A percentile compares a stretch with the other conserved stretches of the same genome.
Conservation (phyloP, 345 rosid genomes). For the Populus simonii region DNA sequence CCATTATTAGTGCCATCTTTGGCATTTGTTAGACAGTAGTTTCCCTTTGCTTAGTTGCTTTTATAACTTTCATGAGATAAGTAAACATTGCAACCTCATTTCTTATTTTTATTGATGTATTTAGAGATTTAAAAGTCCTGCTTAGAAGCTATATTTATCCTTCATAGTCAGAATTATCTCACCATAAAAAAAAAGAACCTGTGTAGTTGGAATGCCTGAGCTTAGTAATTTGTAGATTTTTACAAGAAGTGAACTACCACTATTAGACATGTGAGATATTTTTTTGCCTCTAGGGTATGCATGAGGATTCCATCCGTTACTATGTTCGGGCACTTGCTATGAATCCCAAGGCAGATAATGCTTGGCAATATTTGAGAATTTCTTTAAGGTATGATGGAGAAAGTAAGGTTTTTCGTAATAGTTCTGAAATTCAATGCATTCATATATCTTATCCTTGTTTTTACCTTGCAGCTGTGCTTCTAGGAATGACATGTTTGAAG, state of each 20-base stretch:
- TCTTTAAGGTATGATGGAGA: conserved; percentile 64
- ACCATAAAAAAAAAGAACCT: too few species aligned
- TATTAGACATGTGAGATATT: background rate
- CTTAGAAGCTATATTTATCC: background rate
- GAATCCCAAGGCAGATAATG: conserved; percentile 99
- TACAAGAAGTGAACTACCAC: background rate
- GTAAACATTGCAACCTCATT: background rate
- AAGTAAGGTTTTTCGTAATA: background rate
- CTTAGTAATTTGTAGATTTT: background rate
- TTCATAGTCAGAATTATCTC: background rate
- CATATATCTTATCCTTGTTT: background rate
- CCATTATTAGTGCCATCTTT: background rate
- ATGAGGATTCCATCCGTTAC: conserved; percentile 81
- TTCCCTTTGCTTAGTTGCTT: background rate
- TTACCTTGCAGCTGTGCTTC: conserved; percentile 65
- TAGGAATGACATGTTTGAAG: conserved; percentile 76
- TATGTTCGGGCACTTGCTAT: conserved; percentile 96
- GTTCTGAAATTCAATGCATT: background rate
- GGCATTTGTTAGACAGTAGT: background rate
- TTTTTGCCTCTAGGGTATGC: conserved; percentile 62
- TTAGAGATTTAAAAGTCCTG: background rate
- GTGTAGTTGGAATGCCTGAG: background rate
- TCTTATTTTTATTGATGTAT: background rate
- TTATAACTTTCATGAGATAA: background rate
- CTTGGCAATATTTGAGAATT: conserved; percentile 95